phyloP scores from a whole-genome alignment of 345 rosid genomes.

The Rhodomyrtus tomentosa region DNA sequence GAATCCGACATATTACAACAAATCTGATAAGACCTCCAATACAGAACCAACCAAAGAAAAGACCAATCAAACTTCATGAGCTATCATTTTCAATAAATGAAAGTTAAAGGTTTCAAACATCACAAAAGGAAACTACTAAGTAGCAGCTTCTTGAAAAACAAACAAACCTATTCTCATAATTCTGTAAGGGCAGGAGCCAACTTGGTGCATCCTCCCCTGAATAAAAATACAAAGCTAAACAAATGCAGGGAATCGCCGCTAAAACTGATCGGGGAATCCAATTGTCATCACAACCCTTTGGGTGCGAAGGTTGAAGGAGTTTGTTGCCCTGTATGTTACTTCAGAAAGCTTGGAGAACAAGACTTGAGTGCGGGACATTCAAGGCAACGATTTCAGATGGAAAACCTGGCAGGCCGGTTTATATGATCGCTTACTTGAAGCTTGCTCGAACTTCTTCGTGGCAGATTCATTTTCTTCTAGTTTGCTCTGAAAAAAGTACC shows the following conservation, averaged over 20 bases:
- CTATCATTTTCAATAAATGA: background rate
- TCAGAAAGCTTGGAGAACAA: background rate
- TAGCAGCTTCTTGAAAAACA: background rate
- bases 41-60: background rate
- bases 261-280: background rate
- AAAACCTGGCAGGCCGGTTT: constrained; percentile 78
- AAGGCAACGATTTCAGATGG: constrained; percentile 51
- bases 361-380: background rate
- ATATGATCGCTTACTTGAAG: constrained; percentile 43
- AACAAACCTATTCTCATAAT: background rate
- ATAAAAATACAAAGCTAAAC: background rate
- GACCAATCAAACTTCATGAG: background rate
- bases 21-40: background rate
- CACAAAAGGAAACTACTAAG: background rate
- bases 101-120: background rate
- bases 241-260: background rate
- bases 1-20: background rate
- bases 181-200: background rate
- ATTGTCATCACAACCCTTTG: background rate
- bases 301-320: background rate
- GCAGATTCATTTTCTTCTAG: constrained; percentile 65
- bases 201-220: background rate
- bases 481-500: constrained; percentile 43
- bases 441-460: constrained; percentile 70
- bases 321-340: background rate